phyloP scores from a whole-genome alignment of 2,329 filamentous ascomycete species.

The Geosmithia morbida region DNA sequence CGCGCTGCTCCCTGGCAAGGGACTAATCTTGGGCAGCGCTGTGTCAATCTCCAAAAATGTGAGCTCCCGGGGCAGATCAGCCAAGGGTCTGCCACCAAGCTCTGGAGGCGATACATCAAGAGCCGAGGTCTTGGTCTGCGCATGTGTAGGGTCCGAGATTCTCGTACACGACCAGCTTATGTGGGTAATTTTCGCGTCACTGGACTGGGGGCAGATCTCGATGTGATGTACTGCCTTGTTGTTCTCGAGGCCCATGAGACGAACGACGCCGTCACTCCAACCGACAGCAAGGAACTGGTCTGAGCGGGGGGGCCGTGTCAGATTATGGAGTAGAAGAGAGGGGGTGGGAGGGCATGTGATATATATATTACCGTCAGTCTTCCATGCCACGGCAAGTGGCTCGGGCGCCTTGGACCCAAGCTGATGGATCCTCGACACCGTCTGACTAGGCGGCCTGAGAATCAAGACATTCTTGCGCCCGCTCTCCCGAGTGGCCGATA shows the following conservation, averaged over 20 bases:
- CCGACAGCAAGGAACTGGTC: constrained; percentile 68
- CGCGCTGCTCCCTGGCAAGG: constrained; percentile 45
- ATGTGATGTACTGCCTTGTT: constrained; percentile 70
- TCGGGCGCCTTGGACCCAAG: constrained; percentile 24
- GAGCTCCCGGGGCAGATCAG: constrained; percentile 56
- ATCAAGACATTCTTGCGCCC: constrained; percentile 56
- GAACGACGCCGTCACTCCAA: constrained; percentile 68
- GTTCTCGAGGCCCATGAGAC: constrained; percentile 65
- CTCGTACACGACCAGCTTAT: constrained; percentile 36
- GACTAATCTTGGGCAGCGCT: constrained; percentile 62
- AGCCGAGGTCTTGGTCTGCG: neutral
- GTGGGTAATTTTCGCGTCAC: constrained; percentile 29
- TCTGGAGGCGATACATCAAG: neutral
- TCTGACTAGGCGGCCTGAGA: constrained; percentile 64
- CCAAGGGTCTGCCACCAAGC: neutral
- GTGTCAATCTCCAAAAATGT: constrained; percentile 63
- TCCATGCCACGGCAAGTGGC: constrained; percentile 45
- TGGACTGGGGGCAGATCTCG: constrained; percentile 26
- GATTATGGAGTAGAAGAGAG: neutral
- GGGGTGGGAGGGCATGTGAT: neutral
- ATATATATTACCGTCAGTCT: constrained; percentile 41
- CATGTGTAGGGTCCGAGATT: neutral
- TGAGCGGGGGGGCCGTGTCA: constrained; percentile 11
- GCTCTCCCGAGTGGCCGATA: constrained; percentile 58
- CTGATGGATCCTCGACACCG: constrained; percentile 37